Evolutionary conservation across 2,329 filamentous ascomycete species (phyloP).

Genomic region (Orbilia blumenaviensis): DNA sequence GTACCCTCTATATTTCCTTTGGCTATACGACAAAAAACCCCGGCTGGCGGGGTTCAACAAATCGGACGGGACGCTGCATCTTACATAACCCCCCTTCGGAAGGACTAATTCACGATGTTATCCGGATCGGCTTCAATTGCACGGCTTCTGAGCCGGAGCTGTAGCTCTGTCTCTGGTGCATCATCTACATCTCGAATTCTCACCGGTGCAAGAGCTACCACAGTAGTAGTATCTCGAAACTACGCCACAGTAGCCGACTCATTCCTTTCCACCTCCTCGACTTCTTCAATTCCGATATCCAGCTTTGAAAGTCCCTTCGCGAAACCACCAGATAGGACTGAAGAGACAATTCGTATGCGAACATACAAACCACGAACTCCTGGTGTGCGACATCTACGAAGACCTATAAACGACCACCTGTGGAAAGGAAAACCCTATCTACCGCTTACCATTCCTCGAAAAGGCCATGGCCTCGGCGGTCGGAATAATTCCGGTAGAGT

Average conservation of each 20-base stretch:
- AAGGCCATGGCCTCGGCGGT: conserved; percentile 90
- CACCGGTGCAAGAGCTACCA: conserved; percentile 10
- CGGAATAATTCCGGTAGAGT: conserved; percentile 86
- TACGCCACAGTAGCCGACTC: conserved; percentile 31
- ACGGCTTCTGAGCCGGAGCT: conserved; percentile 46
- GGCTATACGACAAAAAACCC: not conserved
- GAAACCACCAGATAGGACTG: conserved; percentile 53
- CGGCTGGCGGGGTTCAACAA: not conserved
- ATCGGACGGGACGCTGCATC: not conserved
- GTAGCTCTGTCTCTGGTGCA: not conserved
- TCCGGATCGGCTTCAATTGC: conserved; percentile 29
- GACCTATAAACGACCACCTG: conserved; percentile 93
- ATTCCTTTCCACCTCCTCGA: too few relatives aligned
- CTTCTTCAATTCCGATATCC: conserved; percentile 33
- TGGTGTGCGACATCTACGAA: conserved; percentile 86
- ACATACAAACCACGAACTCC: conserved; percentile 95
- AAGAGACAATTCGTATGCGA: conserved; percentile 69
- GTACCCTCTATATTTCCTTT: not conserved
- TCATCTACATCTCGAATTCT: conserved; percentile 22
- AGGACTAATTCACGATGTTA: conserved; percentile 23
- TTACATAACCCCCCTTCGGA: conserved; percentile 1
- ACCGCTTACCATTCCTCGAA: conserved; percentile 87
- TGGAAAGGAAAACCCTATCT: conserved; percentile 91
- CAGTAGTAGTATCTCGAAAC: not conserved
- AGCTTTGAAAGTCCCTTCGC: conserved; percentile 49